Percentiles rank a stretch among this genome's conserved stretches.
Conservation (phyloP, 345 rosid genomes). For the Euphorbia peplus region DNA sequence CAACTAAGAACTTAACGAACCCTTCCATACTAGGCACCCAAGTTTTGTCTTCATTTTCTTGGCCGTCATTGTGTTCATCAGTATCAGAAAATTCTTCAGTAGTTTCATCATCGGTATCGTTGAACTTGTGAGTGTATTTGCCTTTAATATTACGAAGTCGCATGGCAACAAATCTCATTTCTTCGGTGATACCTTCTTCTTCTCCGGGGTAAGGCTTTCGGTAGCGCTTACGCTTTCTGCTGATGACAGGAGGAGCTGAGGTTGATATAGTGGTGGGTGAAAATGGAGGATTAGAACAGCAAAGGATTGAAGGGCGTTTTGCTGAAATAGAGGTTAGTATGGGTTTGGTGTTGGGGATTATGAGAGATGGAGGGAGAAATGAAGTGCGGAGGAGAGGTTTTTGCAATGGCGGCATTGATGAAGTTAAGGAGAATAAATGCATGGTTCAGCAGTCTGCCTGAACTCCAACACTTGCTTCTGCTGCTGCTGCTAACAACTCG, state of each 20-base stretch:
- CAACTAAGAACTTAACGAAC: slow-evolving; percentile 65
- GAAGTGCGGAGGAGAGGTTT: background rate
- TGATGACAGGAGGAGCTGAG: slow-evolving; percentile 31
- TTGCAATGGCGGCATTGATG: background rate
- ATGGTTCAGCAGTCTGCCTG: background rate
- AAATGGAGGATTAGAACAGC: slow-evolving; percentile 31
- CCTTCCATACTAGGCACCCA: slow-evolving; percentile 77
- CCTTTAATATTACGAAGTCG: slow-evolving; percentile 74
- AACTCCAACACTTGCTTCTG: background rate
- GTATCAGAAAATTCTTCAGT: too few species aligned
- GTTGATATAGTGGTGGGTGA: slow-evolving; percentile 11
- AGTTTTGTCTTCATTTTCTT: slow-evolving; percentile 16
- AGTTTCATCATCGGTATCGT: slow-evolving; percentile 1
- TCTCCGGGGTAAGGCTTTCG: slow-evolving; percentile 84
- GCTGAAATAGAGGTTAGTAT: background rate
- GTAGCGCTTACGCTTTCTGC: slow-evolving; percentile 59
- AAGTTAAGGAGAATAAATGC: background rate
- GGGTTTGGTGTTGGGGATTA: background rate
- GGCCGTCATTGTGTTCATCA: too few species aligned
- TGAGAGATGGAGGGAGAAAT: background rate
- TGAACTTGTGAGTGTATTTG: slow-evolving; percentile 24
- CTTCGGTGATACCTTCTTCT: slow-evolving; percentile 74
- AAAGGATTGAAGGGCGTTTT: slow-evolving; percentile 3
- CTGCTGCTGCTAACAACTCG: too few species aligned
- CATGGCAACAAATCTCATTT: slow-evolving; percentile 96